These are phyloP conservation scores for Calonectria crousiana DNA, from an alignment of 2,329 filamentous ascomycete species.

Conservation along the genomic window DNA sequence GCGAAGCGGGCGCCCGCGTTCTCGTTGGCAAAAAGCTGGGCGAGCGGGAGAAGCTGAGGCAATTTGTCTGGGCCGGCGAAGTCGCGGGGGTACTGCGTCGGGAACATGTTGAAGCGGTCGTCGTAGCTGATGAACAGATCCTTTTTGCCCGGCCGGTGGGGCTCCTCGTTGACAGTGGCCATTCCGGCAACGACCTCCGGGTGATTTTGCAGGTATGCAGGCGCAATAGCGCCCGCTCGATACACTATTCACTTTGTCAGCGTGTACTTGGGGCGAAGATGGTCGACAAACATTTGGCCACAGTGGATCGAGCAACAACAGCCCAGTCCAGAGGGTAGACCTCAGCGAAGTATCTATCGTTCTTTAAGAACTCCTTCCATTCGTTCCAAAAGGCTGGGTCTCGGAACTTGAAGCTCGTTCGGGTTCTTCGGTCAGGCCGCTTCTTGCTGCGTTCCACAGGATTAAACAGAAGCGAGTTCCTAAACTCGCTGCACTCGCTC, in stretches of 20 bases:
- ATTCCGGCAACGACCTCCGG: constrained; percentile 34
- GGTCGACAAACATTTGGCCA: constrained; percentile 35
- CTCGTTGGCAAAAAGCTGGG: constrained; percentile 24
- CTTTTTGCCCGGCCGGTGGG: constrained; percentile 41
- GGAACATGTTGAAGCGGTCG: constrained; percentile 35
- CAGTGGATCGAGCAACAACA: constrained; percentile 40
- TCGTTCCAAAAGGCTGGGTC: constrained; percentile 37
- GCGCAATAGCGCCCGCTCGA: constrained; percentile 38
- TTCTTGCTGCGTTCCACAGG: constrained; percentile 34
- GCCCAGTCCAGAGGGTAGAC: constrained; percentile 45
- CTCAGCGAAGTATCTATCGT: constrained; percentile 31
- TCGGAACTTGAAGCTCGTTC: constrained; percentile 42
- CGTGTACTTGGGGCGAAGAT: accelerated
- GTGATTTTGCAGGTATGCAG: constrained; percentile 37
- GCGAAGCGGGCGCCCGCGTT: constrained; percentile 40
- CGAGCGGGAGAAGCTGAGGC: constrained; percentile 36
- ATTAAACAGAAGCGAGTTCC: constrained; percentile 36
- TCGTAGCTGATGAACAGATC: constrained; percentile 47
- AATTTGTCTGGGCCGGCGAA: constrained; percentile 36
- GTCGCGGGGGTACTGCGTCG: constrained; percentile 15
- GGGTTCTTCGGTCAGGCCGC: constrained; percentile 35
- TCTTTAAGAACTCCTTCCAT: constrained; percentile 36
- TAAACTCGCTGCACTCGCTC: constrained; percentile 28
- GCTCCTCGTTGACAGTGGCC: constrained; percentile 37
- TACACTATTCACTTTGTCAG: constrained; percentile 41